Evolutionary conservation across 805 yeast species (phyloP), one percentile per base, ranked within the genome.

Genomic region (Isabelozyma heimii): DNA sequence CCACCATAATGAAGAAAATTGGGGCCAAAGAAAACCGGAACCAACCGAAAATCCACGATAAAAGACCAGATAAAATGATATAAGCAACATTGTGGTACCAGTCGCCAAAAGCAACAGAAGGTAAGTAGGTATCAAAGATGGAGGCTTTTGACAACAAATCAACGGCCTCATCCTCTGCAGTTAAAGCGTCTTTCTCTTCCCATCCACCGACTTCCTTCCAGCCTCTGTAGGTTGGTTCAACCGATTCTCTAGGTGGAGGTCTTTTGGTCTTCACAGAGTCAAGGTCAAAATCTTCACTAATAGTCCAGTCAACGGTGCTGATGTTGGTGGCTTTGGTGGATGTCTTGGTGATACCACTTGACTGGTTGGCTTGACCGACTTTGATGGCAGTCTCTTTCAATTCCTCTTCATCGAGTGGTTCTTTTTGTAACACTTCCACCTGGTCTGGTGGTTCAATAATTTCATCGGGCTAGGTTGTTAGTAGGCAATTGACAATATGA

Each of bases 181-280:
- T 82, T 56, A 89, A 71, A 1, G 72, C 70, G 63, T 87, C 91
- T 40, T 79, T 77, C 49, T 82, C 83, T 61, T 84, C 88, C 86
- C 90, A 92, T 15, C 90, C 88, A 8, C 94, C 92, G 46, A 89
- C 91, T 66, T 91, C 97, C 63, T 86, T 89, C 98, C 98, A 92
- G 33, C 98, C 98, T 44, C 89, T 81, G 60, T 80, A 87, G 2
- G 92, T 81, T 26, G 88, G 87, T 47, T 77, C 82, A 44, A 81
- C 82, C 2, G 85, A 67, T 37, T 69, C 64, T 63, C 89, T 63
- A n/a, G 76, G 71, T 1, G 66, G 64, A 4, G 78, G 77, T 30
- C 35, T 30, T 50, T 70, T 69, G 7, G 66, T 57, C 33, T 58
- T 64, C 42, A 64, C 66, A 37, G 61, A 59, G 3, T 66, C 47